A percentile compares a stretch with the other conserved stretches of the same genome.
phyloP scores from a whole-genome alignment of 192 early-diverging fungal species.

The Paraglomus brasilianum region DNA sequence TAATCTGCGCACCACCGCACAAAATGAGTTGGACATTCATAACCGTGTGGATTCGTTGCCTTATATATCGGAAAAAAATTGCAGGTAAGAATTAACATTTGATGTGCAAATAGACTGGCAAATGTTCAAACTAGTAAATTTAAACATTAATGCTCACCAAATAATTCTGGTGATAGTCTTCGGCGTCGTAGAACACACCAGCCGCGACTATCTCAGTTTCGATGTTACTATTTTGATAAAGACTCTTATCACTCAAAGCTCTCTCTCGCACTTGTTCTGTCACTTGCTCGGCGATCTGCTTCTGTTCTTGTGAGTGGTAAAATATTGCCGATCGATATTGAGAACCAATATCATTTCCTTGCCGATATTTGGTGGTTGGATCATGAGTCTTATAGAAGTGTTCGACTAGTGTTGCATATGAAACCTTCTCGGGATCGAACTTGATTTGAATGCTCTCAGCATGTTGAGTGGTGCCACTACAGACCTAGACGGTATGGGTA shows the following conservation, averaged over 20 bases:
- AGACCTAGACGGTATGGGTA: conserved; percentile 48
- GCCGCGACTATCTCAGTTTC: conserved; percentile 72
- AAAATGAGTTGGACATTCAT: conserved; percentile 57
- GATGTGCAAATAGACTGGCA: conserved; percentile 11
- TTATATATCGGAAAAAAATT: background rate
- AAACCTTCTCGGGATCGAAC: conserved; percentile 68
- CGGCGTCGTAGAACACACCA: conserved; percentile 76
- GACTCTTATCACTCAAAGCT: background rate
- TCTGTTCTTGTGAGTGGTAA: conserved; percentile 76
- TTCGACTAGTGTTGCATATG: conserved; percentile 73
- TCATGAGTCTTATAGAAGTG: conserved; percentile 87
- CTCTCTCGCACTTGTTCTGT: conserved; percentile 54
- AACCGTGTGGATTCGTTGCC: conserved; percentile 70
- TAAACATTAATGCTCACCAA: conserved; percentile 43
- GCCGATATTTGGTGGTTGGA: conserved; percentile 82
- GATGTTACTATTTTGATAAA: conserved; percentile 51
- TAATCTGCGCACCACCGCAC: conserved; percentile 38
- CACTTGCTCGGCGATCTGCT: conserved; percentile 65
- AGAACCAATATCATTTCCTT: conserved; percentile 81
- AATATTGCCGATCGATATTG: conserved; percentile 90
- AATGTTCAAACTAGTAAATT: conserved; percentile 14
- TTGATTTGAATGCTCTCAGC: conserved; percentile 81
- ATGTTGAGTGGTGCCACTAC: conserved; percentile 72
- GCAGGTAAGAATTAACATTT: background rate
- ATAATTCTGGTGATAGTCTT: conserved; percentile 80